Evolutionary conservation across 805 yeast species (phyloP), one percentile per base, ranked within the genome.

Genomic region (Lipomyces kockii): DNA sequence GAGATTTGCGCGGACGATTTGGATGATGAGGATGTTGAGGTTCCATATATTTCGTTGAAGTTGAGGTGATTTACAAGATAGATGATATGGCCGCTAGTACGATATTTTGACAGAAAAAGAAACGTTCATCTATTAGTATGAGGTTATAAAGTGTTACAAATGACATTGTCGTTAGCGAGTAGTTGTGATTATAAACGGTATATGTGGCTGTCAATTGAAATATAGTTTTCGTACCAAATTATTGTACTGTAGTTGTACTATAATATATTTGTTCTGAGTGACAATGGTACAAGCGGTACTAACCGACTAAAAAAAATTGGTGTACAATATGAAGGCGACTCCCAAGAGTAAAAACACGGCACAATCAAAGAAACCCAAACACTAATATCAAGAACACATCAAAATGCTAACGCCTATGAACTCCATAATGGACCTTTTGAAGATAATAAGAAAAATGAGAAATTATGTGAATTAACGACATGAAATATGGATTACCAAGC

Each of bases 1-100:
- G 99, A 94, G 80, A 85, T 95, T 58, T 92, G 97, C 78, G 90
- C 94, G 69, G 98, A 95, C 75, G 99, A 95, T 78, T 83, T 86
- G 75, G 85, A 88, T 58, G 99, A 94, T 46, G 98, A 95, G 77
- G 99, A 95, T 77, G 97, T 92, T 25, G 82, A 79, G 58, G 98
- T 93, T 74, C 99, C 99, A 39, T 92, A 86, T 77, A 85, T 93
- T 69, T 87, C 54, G 22, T 17, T 67, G 46, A 61, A 54, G 14
- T 35, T 67, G 64, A 64, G 56, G 49, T 35, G 20, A 52, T 1
- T 8, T 6, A n/a, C 20, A 5, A 17, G 49, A 43, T 43, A n/a
- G 49, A 43, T n/a, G 49, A n/a, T 17, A n/a, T 7, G 17, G 9
- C 12, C 17, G 9, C 14, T 17, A 17, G 49, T 43, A n/a, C 49